Evolutionary conservation across 805 yeast genomes (phyloP), one percentile per base, ranked within the genome.

Genomic region (Wickerhamiella kazuoi): DNA sequence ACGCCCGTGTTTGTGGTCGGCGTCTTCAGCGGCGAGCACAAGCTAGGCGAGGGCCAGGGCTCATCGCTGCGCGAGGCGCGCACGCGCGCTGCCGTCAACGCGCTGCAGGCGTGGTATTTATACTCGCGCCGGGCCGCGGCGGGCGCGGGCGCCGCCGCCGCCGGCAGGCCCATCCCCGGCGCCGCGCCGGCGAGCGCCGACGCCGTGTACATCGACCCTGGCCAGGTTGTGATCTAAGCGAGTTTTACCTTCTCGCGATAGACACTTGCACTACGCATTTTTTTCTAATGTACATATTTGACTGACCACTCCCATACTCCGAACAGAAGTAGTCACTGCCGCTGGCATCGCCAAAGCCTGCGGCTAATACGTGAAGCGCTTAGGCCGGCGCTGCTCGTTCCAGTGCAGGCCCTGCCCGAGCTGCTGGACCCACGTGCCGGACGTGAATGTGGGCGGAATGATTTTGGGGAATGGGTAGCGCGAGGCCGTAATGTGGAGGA

Each of bases 391-490:
- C 47, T 96, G 69, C 21, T 72, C 83, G 55, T 87, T 87, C 98
- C 98, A 90, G 54, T 87, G 83, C 53, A 90, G 61, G 21, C 93
- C 46, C 13, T 46, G 39, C 76, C 50, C 93, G 64, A 56, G 87
- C 71, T 35, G 83, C 84, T 52, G 83, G 69, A 55, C 84, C 93
- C 57, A 90, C 68, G 61, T 80, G 75, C 56, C 82, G 90, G 44
- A 50, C 36, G 44, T 52, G 38, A 4, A 79, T 71, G 41, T 74
- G 68, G 18, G 43, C 3, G 42, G 47, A 21, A 79, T 71, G 1
- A 90, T 90, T 1, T 95, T 84, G 4, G 98, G 98, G 64, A 90
- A 90, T 18, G 95, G 93, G 60, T 71, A 87, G 21, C 84, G 81
- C 35, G 90, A 76, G 0, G 95, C 95, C 30, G 74, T 72, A 14